Conservation (phyloP, 176 grass and related monocot genomes). For the Carex kokanica region DNA sequence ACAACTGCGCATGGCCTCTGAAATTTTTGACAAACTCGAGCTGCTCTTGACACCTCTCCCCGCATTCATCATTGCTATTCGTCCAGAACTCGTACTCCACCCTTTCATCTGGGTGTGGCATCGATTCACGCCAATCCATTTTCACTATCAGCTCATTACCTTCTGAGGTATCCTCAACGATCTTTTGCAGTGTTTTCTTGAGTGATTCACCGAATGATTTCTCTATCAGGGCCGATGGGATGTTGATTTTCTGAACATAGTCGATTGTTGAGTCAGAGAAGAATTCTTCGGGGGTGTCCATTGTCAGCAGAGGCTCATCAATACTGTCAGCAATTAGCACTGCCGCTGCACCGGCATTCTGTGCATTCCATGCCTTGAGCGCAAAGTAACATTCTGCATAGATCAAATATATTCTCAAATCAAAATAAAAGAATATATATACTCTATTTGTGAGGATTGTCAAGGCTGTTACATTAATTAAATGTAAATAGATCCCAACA, state of each 20-base stretch:
- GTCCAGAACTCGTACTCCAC: slow-evolving; percentile 99
- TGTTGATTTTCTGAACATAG: slow-evolving; percentile 74
- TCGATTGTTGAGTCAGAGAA: slow-evolving; percentile 15
- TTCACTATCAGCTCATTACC: slow-evolving; percentile 63
- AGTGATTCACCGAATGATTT: slow-evolving; percentile 57
- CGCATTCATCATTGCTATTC: slow-evolving; percentile 98
- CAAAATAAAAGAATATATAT: not conserved
- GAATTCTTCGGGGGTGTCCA: slow-evolving; percentile 72
- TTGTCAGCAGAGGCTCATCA: slow-evolving; percentile 83
- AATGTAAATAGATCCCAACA: not conserved
- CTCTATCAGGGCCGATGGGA: slow-evolving; percentile 76
- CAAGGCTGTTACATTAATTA: not conserved
- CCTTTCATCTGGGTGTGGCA: slow-evolving; percentile 92
- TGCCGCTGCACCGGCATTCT: slow-evolving; percentile 75
- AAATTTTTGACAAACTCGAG: slow-evolving; percentile 57
- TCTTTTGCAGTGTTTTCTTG: slow-evolving; percentile 39
- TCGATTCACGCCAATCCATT: slow-evolving; percentile 87
- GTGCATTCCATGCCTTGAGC: slow-evolving; percentile 88
- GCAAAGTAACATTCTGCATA: slow-evolving; percentile 83
- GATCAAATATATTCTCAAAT: not conserved
- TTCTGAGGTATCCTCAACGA: not conserved
- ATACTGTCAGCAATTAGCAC: slow-evolving; percentile 69
- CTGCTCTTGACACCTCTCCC: slow-evolving; percentile 72
- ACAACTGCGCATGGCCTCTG: slow-evolving; percentile 73
- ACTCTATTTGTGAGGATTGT: not conserved